Percentiles rank a stretch among this genome's conserved stretches.
Conservation (phyloP, 2,329 filamentous ascomycete genomes). For the Pseudogymnoascus pannorum region DNA sequence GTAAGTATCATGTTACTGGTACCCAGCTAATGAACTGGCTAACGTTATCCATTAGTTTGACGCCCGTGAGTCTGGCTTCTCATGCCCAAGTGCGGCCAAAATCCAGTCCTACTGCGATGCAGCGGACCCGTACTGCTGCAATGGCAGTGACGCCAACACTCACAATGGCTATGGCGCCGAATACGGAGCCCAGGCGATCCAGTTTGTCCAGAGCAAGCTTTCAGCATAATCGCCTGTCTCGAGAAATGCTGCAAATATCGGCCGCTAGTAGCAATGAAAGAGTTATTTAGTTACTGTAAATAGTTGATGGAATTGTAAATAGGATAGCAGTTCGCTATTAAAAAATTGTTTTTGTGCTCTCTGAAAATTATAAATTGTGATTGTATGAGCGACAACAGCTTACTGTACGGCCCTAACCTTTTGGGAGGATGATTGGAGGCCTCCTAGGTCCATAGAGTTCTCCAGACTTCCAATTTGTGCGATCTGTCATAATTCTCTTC, state of each 20-base stretch:
- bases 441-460: too few relatives aligned
- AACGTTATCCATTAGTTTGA: conserved; percentile 42
- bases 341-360: not conserved
- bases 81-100: conserved; percentile 38
- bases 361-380: not conserved
- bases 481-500: too few relatives aligned
- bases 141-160: conserved; percentile 50
- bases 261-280: not conserved
- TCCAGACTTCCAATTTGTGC: too few relatives aligned
- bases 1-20: conserved; percentile 36
- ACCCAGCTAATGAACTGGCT: not conserved
- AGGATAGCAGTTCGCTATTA: not conserved
- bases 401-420: too few relatives aligned
- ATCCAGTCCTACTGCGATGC: conserved; percentile 60
- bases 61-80: conserved; percentile 49
- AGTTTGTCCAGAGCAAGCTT: conserved; percentile 46
- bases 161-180: conserved; percentile 58
- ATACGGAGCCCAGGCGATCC: conserved; percentile 51
- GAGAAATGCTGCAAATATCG: not conserved
- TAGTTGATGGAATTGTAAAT: not conserved
- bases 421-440: too few relatives aligned
- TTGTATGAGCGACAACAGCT: too few relatives aligned
- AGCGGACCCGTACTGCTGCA: conserved; percentile 59
- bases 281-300: not conserved
- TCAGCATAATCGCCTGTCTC: not conserved